A percentile compares a stretch with the other conserved stretches of the same genome.
These are phyloP conservation scores for Neofusicoccum umdonicola DNA, from an alignment of 2,329 filamentous ascomycete genomes.

Conservation along the genomic window DNA sequence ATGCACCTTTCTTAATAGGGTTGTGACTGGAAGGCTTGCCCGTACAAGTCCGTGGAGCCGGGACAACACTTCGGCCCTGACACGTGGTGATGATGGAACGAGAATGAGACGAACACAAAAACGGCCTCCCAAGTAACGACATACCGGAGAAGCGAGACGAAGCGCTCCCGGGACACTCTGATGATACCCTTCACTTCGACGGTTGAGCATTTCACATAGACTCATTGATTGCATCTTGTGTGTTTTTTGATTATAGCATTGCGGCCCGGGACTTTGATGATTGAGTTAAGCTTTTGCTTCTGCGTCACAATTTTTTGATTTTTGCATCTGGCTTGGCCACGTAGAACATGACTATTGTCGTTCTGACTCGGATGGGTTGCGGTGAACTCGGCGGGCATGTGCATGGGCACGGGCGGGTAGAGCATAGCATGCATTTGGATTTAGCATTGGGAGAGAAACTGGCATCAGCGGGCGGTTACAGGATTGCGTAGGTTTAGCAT, in stretches of 20 bases:
- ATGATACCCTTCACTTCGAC: conserved; percentile 10
- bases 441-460: background rate
- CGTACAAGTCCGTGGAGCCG: conserved; percentile 59
- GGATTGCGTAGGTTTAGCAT: background rate
- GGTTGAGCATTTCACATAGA: conserved; percentile 11
- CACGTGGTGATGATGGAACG: conserved; percentile 25
- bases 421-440: background rate
- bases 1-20: conserved; percentile 43
- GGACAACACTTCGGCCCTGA: conserved; percentile 35
- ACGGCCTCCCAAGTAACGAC: conserved; percentile 7
- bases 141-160: background rate
- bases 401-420: background rate
- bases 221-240: conserved; percentile 4
- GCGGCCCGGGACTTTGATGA: background rate
- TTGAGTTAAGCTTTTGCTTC: background rate
- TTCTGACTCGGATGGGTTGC: background rate
- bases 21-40: conserved; percentile 80
- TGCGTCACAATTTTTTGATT: background rate
- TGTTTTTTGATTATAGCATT: background rate
- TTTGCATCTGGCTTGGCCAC: background rate
- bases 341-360: background rate
- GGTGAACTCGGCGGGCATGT: background rate
- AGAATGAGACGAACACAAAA: background rate
- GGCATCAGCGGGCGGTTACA: background rate
- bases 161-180: background rate